Conservation (phyloP, 1,139 yeast species). For the Pichia sp. region DNA sequence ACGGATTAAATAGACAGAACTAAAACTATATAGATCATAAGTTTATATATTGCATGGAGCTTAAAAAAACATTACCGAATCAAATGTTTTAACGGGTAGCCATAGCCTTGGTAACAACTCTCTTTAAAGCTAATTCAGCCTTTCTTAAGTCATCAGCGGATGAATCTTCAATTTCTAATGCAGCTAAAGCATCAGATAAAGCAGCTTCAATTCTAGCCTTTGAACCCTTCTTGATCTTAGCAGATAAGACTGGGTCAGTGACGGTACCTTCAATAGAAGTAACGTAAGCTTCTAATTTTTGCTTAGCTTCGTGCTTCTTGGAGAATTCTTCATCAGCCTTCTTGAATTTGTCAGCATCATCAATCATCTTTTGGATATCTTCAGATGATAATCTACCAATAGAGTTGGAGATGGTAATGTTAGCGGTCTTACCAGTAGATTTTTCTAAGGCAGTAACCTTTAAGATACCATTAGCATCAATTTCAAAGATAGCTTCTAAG, state of each 20-base stretch:
- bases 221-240: constrained; percentile 96
- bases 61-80: not conserved
- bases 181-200: constrained; percentile 96
- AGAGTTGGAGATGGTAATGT: constrained; percentile 99
- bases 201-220: constrained; percentile 98
- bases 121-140: constrained; percentile 98
- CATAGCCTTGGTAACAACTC: constrained; percentile 99
- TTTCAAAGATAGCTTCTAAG: constrained; percentile 98
- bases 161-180: constrained; percentile 95
- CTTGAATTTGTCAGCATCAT: constrained; percentile 98
- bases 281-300: constrained; percentile 98
- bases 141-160: constrained; percentile 96
- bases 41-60: constrained; percentile 33
- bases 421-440: constrained; percentile 98
- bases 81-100: constrained; percentile 74
- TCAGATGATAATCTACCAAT: constrained; percentile 98
- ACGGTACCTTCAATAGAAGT: constrained; percentile 94
- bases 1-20: constrained; percentile 4
- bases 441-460: constrained; percentile 99
- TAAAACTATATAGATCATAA: constrained; percentile 1
- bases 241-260: constrained; percentile 97
- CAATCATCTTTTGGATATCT: constrained; percentile 97
- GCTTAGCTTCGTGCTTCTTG: constrained; percentile 99
- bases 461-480: constrained; percentile 99
- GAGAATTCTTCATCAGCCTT: constrained; percentile 98